These are phyloP conservation scores for Wickerhamomyces strasburgensis DNA, from an alignment of 805 yeast genomes.

Conservation along the genomic window DNA sequence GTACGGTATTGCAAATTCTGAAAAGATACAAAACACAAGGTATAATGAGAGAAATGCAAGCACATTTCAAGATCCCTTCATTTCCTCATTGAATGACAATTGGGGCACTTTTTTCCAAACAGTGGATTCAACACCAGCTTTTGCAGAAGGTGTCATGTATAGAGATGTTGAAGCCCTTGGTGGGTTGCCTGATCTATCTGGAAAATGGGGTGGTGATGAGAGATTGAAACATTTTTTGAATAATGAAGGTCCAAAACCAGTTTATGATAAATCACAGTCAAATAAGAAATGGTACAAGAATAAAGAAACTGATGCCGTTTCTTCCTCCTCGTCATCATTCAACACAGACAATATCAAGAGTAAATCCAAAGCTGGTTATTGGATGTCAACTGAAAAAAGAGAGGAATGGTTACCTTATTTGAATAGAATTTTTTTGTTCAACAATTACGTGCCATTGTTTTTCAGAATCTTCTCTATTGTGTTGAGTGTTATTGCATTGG, in stretches of 20 bases:
- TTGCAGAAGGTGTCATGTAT: slow-evolving; percentile 21
- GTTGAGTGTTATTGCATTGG: slow-evolving; percentile 65
- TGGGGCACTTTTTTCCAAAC: slow-evolving; percentile 50
- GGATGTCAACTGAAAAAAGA: slow-evolving; percentile 62
- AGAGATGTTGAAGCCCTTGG: slow-evolving; percentile 22
- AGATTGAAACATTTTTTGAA: slow-evolving; percentile 49
- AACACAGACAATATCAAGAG: slow-evolving; percentile 34
- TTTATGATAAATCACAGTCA: not conserved
- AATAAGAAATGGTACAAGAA: slow-evolving; percentile 4
- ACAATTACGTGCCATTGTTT: slow-evolving; percentile 77
- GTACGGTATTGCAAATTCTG: slow-evolving; percentile 39
- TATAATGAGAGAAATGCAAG: not conserved
- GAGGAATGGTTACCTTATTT: slow-evolving; percentile 62
- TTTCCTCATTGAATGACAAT: slow-evolving; percentile 35
- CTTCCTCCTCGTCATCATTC: slow-evolving; percentile 6
- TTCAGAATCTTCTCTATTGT: slow-evolving; percentile 57
- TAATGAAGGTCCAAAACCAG: slow-evolving; percentile 24
- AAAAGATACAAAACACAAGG: slow-evolving; percentile 16
- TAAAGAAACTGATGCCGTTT: not conserved
- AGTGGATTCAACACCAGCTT: slow-evolving; percentile 39
- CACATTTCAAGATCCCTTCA: slow-evolving; percentile 28
- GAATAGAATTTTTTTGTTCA: slow-evolving; percentile 55
- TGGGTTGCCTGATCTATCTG: slow-evolving; percentile 38
- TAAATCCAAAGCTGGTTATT: slow-evolving; percentile 56
- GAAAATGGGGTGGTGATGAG: slow-evolving; percentile 69